These are phyloP conservation scores for Diaporthe velutina DNA, from an alignment of 2,329 filamentous ascomycete genomes.

Conservation along the genomic window DNA sequence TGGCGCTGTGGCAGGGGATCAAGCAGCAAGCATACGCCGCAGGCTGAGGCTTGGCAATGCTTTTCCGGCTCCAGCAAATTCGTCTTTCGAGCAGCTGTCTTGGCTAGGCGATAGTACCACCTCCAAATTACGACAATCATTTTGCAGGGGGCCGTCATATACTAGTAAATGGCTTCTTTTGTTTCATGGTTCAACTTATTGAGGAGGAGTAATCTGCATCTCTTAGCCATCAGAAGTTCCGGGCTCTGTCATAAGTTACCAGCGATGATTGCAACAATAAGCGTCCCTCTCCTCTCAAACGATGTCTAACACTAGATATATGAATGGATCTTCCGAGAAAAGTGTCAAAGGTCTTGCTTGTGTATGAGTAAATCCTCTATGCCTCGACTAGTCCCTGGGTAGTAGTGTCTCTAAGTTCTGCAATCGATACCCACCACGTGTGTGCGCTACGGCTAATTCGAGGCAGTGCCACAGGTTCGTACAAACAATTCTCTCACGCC, in stretches of 20 bases:
- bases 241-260: constrained; percentile 22
- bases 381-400: neutral
- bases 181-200: constrained; percentile 1
- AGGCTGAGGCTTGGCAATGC: neutral
- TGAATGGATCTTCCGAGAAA: constrained; percentile 37
- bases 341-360: constrained; percentile 12
- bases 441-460: neutral
- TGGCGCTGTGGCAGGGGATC: neutral
- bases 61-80: neutral
- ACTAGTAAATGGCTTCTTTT: constrained; percentile 11
- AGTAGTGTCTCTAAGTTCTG: neutral
- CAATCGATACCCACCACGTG: neutral
- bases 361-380: constrained; percentile 18
- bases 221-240: neutral
- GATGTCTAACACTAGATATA: constrained; percentile 37
- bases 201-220: constrained; percentile 12
- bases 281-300: constrained; percentile 29
- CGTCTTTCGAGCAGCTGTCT: neutral
- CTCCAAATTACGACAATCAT: too few relatives aligned
- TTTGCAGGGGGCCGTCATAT: neutral
- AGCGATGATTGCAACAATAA: constrained; percentile 36
- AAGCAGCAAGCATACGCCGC: neutral
- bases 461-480: neutral
- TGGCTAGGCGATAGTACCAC: neutral
- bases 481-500: constrained; percentile 8